phyloP scores from a whole-genome alignment of 768 basidiomycete genomes.

The Rhizopogon vesiculosus region DNA sequence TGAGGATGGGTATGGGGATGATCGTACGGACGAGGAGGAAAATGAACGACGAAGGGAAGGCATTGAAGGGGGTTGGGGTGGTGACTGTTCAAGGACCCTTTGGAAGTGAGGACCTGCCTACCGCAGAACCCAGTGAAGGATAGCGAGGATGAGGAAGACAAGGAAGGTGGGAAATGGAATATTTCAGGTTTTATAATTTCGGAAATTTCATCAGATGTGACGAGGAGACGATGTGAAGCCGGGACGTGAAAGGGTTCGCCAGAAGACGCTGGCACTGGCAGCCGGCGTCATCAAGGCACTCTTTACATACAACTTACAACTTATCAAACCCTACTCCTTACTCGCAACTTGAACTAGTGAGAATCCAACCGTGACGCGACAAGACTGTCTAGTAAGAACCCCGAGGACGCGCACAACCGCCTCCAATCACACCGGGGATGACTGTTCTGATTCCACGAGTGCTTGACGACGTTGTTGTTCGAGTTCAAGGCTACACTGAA shows the following conservation, averaged over 20 bases:
- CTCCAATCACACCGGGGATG: too few relatives aligned
- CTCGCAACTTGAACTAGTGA: too few relatives aligned
- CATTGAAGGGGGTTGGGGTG: constrained; percentile 28
- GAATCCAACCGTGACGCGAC: too few relatives aligned
- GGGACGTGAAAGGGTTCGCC: constrained; percentile 5
- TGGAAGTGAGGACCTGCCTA: constrained; percentile 30
- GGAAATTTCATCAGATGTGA: constrained; percentile 15
- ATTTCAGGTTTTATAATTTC: constrained; percentile 43
- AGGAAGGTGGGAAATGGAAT: constrained; percentile 28
- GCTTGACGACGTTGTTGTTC: too few relatives aligned
- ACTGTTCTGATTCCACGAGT: too few relatives aligned
- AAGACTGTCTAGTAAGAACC: too few relatives aligned
- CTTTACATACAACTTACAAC: neutral
- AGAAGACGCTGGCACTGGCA: neutral
- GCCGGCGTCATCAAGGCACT: constrained; percentile 8
- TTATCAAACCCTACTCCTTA: too few relatives aligned
- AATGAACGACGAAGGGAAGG: constrained; percentile 79
- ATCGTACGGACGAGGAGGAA: constrained; percentile 66
- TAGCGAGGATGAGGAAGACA: constrained; percentile 25
- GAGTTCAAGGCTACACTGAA: too few relatives aligned
- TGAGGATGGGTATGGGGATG: constrained; percentile 57
- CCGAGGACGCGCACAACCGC: too few relatives aligned
- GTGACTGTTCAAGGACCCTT: constrained; percentile 10
- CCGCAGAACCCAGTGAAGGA: constrained; percentile 39
- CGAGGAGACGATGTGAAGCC: constrained; percentile 9